phyloP scores from a whole-genome alignment of 805 yeast genomes.

The Metschnikowia dekortorum region DNA sequence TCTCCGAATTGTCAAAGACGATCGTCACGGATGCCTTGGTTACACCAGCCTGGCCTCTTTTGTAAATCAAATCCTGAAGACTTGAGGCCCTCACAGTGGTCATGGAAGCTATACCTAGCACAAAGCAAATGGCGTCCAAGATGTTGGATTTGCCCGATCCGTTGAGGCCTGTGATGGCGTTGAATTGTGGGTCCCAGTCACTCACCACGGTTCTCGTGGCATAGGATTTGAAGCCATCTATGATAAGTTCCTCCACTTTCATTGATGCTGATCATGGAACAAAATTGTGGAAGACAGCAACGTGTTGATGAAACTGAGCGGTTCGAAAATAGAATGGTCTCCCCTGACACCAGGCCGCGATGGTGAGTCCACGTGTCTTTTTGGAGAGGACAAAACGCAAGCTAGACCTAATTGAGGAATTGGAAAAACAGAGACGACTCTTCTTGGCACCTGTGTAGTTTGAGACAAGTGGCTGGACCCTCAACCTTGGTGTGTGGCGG shows the following conservation, averaged over 20 bases:
- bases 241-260: conserved; percentile 93
- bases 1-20: conserved; percentile 84
- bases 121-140: conserved; percentile 95
- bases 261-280: conserved; percentile 30
- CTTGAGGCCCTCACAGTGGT: conserved; percentile 91
- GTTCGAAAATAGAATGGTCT: no score
- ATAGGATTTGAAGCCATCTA: conserved; percentile 97
- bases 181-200: conserved; percentile 94
- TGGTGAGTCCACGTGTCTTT: no score
- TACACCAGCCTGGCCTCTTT: conserved; percentile 97
- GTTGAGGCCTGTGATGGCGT: conserved; percentile 95
- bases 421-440: not conserved
- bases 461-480: not conserved
- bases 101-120: conserved; percentile 94
- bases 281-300: not conserved
- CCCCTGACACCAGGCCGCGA: no score
- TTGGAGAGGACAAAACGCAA: no score
- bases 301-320: not conserved
- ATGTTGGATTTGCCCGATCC: conserved; percentile 98
- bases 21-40: conserved; percentile 96
- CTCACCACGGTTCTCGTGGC: conserved; percentile 94
- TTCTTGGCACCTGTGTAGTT: not conserved
- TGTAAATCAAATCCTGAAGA: conserved; percentile 89
- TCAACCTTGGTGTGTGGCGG: not conserved
- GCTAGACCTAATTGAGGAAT: not conserved